Conservation (phyloP, 345 rosid species). For the Gossypium thurberi region DNA sequence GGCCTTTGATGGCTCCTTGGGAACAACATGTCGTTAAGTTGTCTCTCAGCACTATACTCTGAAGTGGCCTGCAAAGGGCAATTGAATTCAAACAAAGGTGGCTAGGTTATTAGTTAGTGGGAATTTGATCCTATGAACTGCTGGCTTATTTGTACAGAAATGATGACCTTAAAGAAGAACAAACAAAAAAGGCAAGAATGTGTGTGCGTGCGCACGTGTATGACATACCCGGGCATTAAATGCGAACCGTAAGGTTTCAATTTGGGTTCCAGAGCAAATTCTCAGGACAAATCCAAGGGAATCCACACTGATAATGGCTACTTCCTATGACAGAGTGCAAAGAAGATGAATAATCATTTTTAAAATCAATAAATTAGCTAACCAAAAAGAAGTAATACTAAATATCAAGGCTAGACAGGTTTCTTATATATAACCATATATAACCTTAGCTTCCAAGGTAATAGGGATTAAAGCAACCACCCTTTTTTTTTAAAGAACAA, state of each 20-base stretch:
- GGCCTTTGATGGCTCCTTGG: conserved; percentile 34
- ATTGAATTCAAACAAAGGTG: neutral
- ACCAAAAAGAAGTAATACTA: neutral
- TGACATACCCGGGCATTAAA: conserved; percentile 47
- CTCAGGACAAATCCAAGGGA: conserved; percentile 80
- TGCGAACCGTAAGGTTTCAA: conserved; percentile 76
- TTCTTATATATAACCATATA: neutral
- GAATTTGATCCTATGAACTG: neutral
- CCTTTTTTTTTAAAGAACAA: neutral
- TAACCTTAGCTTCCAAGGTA: neutral
- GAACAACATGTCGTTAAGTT: conserved; percentile 61
- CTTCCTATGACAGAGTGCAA: conserved; percentile 47
- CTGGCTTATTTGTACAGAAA: neutral
- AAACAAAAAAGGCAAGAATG: neutral
- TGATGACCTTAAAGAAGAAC: neutral
- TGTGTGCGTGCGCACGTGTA: neutral
- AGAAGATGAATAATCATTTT: conserved; percentile 1
- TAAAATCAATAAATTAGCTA: neutral
- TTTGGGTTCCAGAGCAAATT: conserved; percentile 82
- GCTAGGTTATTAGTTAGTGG: neutral
- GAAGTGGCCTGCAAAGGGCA: conserved; percentile 24
- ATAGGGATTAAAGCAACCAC: neutral
- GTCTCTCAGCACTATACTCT: conserved; percentile 67
- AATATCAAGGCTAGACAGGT: neutral
- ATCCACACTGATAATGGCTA: conserved; percentile 54